Base-by-base conservation (phyloP, 1,139 yeast species). In the Blastobotrys malaysiensis region DNA sequence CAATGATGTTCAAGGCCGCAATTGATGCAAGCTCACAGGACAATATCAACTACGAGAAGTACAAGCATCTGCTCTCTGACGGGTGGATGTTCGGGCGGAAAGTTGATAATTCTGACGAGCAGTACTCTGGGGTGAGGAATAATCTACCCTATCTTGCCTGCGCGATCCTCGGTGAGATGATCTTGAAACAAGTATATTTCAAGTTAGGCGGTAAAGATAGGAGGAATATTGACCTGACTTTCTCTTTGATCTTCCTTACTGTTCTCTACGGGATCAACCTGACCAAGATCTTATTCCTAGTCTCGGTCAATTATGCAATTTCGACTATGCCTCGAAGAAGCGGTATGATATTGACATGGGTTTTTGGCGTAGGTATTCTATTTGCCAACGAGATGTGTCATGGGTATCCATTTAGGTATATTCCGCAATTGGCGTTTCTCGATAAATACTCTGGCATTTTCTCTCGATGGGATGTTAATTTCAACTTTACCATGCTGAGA, bases 391-490 rank as follows among this genome's bases (percentile, higher is more conserved):
- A 89, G 63, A 73, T 74, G 55, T 81, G 76, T 58, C 76, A 89
- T 53, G 77, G 79, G 24, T 75, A 78, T 55, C 80, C 79, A 16
- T 77, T 80, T 53, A 84, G 81, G 7, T 51, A 1, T 59, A 64
- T 55, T 27, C 73, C 45, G 50, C 61, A 20, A 62, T 83, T 68
- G 20, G 68, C 74, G 0, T 69, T 79, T 21, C 67, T 88, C 61
- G 95, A 67, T 54, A 48, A 53, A n/a, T 65, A 63, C 50, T 63
- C 72, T 4, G 98, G 99, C 0, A 77, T 91, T 22, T 83, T 93
- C 61, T 77, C 82, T 18, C 77, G 98, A 61, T 95, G 99, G 99
- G 98, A 93, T 66, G 97, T 95, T 7, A 88, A 88, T 64, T 95
- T 84, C 77, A 95, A 93, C 69, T 89, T 95, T 69, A 85, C 96